Base-by-base conservation (phyloP, 345 rosid species). In the Hibiscus mutabilis region DNA sequence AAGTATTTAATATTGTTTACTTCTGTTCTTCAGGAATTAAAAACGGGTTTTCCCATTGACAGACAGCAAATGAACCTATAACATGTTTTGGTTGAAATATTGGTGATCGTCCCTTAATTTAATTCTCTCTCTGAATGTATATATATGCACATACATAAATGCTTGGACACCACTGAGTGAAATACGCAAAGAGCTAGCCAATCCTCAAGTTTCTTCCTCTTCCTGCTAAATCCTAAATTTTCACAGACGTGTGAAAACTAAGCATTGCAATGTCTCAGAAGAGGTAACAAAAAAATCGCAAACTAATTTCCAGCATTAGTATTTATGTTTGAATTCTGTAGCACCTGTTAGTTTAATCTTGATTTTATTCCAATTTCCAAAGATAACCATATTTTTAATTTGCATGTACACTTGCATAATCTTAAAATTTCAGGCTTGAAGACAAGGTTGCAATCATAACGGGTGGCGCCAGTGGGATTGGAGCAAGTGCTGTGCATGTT, bases 371-470 rank as follows among this genome's bases (percentile, higher is more conserved):
- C 64, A 29, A 60, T 27, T 31, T 8, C 13, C 6, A n/a, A 7
- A 31, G 13, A 31, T 10, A 0, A 42, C 11, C 37, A 59, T 14
- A 59, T 15, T 25, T 9, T 27, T 6, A 35, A 35, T 35, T n/a
- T n/a, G n/a, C n/a, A n/a, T n/a, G n/a, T n/a, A n/a, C n/a, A n/a
- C n/a, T n/a, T n/a, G 2, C 37, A 10, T 19, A 18, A 62, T 35
- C 18, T 42, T 44, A 11, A 7, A 66, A 24, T 66, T 44, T 46
- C 13, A 82, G 84, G 65, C 73, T 81, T 62, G 75, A 76, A 60
- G 82, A 77, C 13, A 85, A 85, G 74, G 87, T 82, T 15, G 84
- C 82, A 3, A 77, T 83, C 6, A 71, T 82, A 47, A 86, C 87
- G 0, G 84, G 89, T 0, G 87, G 81, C 1, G 84, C 84, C 1